Evolutionary conservation across 202 grass and related monocot genomes (phyloP).

Genomic region (Setaria italica): DNA sequence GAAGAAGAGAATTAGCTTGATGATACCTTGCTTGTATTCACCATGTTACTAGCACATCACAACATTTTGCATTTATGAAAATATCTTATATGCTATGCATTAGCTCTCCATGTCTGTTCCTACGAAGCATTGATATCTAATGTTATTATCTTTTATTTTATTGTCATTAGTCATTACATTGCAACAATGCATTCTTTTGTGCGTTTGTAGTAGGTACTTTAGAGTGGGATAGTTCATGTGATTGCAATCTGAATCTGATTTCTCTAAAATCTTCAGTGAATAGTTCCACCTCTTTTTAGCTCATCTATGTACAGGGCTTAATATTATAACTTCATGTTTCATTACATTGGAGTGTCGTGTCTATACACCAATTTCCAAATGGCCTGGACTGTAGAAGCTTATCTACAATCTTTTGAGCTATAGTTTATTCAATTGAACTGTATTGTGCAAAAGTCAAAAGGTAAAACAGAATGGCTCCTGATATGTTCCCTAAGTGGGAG

Average conservation of each 20-base stretch:
- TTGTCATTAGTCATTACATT: background rate
- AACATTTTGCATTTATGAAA: background rate
- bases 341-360: background rate
- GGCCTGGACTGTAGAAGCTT: background rate
- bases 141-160: background rate
- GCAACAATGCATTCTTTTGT: background rate
- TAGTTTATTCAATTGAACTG: background rate
- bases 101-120: constrained; percentile 11
- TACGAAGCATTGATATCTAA: background rate
- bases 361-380: background rate
- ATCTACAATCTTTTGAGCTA: background rate
- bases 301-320: background rate
- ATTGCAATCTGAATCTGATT: background rate
- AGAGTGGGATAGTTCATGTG: background rate
- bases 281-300: background rate
- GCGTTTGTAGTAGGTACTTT: constrained; percentile 11
- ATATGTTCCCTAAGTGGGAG: background rate
- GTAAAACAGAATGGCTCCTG: background rate
- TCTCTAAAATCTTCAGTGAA: too few species aligned
- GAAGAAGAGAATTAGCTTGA: background rate
- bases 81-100: background rate
- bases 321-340: background rate
- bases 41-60: background rate
- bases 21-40: background rate
- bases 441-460: background rate